A percentile compares a stretch with the other conserved stretches of the same genome.
phyloP scores from a whole-genome alignment of 306 rosid genomes.

The Ochetophila trinervis region DNA sequence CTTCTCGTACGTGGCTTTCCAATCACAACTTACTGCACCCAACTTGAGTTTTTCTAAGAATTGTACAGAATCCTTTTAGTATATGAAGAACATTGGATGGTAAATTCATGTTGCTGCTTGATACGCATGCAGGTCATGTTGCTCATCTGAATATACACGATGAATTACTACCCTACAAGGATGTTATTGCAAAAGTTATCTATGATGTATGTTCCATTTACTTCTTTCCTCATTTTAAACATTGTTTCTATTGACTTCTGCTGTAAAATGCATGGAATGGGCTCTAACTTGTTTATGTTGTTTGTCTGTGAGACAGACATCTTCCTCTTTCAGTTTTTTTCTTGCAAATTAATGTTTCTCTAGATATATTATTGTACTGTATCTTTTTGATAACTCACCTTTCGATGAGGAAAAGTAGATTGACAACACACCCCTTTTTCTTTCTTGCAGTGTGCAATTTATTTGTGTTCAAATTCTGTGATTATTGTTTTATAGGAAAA shows the following conservation, averaged over 20 bases:
- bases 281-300: not conserved
- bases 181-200: conserved; percentile 87
- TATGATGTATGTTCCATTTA: conserved; percentile 61
- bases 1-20: not conserved
- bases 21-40: too few relatives aligned
- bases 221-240: conserved; percentile 8
- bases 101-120: conserved; percentile 31
- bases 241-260: too few relatives aligned
- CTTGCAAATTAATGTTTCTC: too few relatives aligned
- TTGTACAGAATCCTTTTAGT: not conserved
- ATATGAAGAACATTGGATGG: conserved; percentile 8
- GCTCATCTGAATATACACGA: conserved; percentile 94
- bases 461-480: too few relatives aligned
- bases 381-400: too few relatives aligned
- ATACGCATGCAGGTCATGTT: conserved; percentile 73
- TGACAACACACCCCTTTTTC: too few relatives aligned
- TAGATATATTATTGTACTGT: too few relatives aligned
- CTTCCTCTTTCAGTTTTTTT: too few relatives aligned
- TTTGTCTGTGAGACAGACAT: not conserved
- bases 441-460: too few relatives aligned
- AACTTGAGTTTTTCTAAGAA: not conserved
- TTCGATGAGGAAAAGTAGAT: too few relatives aligned
- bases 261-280: not conserved
- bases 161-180: conserved; percentile 76
- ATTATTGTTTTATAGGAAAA: too few relatives aligned